Percentiles rank a stretch among this genome's conserved stretches.
Conservation (phyloP, 2,329 filamentous ascomycete genomes). For the Aspergillus eucalypticola region DNA sequence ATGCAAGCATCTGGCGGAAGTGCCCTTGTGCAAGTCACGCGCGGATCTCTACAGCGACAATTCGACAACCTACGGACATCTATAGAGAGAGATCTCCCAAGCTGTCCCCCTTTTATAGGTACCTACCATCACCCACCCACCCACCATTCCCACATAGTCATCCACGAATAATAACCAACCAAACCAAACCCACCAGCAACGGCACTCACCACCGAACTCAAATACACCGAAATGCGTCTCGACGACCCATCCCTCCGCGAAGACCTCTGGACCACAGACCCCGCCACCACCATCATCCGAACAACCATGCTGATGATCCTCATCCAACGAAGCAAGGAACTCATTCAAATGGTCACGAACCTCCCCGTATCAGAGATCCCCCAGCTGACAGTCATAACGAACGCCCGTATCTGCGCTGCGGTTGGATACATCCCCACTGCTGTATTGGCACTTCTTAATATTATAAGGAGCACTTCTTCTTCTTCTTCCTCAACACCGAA, state of each 20-base stretch:
- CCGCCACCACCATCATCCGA: conserved; percentile 16
- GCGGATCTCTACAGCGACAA: conserved; percentile 19
- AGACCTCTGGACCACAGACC: conserved; percentile 22
- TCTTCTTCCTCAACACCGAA: no score
- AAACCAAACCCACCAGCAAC: conserved; percentile 12
- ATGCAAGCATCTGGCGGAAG: conserved; percentile 20
- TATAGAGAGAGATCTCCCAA: conserved; percentile 12
- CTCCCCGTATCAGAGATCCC: not conserved
- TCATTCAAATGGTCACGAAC: conserved; percentile 13
- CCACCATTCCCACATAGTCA: not conserved
- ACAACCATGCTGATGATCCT: conserved; percentile 22
- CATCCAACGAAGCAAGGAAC: conserved; percentile 21
- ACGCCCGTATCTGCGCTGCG: not conserved
- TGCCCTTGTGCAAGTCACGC: conserved; percentile 7
- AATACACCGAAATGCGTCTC: conserved; percentile 21
- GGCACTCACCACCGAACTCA: conserved; percentile 20
- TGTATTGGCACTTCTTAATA: not conserved
- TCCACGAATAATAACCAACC: not conserved
- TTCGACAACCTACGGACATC: conserved; percentile 10
- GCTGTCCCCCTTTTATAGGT: conserved; percentile 18
- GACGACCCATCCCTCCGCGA: conserved; percentile 23
- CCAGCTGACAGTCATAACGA: not conserved
- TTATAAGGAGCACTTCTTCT: not conserved
- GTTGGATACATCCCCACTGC: conserved; percentile 5
- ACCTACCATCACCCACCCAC: not conserved